These are phyloP conservation scores for Zasmidium angulare DNA, from an alignment of 2,329 filamentous ascomycete species.

Conservation along the genomic window DNA sequence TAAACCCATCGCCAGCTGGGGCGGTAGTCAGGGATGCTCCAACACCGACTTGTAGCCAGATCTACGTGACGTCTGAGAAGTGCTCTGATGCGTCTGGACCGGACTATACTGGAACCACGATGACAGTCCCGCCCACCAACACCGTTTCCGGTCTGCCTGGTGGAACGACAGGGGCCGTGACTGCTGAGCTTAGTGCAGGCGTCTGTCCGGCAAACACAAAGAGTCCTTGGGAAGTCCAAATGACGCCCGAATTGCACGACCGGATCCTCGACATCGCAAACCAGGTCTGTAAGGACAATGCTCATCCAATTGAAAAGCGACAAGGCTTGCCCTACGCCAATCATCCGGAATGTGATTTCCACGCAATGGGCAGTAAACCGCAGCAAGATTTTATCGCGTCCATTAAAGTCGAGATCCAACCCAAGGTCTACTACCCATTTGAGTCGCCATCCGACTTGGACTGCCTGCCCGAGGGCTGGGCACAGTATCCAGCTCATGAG, in stretches of 20 bases:
- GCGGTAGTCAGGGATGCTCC: not conserved
- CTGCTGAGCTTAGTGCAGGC: not conserved
- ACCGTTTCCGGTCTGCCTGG: not conserved
- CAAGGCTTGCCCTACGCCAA: not conserved
- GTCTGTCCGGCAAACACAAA: not conserved
- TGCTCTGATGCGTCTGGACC: not conserved
- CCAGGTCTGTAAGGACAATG: not conserved
- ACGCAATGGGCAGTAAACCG: not conserved
- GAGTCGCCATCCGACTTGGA: not conserved
- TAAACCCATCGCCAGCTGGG: not conserved
- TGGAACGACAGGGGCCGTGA: not conserved
- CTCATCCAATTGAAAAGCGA: not conserved
- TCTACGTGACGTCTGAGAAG: not conserved
- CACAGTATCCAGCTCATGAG: not conserved
- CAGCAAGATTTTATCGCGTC: not conserved
- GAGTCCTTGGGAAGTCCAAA: not conserved
- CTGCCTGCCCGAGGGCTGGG: not conserved
- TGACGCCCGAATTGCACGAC: not conserved
- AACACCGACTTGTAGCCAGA: not conserved
- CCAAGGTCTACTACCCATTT: not conserved
- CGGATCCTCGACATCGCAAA: not conserved
- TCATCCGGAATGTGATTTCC: not conserved
- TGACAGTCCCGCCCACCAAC: not conserved
- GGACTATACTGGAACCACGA: not conserved
- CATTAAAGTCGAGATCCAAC: not conserved